Evolutionary conservation across 2,329 filamentous ascomycete genomes (phyloP).

Genomic region (Hypoxylon sp.): DNA sequence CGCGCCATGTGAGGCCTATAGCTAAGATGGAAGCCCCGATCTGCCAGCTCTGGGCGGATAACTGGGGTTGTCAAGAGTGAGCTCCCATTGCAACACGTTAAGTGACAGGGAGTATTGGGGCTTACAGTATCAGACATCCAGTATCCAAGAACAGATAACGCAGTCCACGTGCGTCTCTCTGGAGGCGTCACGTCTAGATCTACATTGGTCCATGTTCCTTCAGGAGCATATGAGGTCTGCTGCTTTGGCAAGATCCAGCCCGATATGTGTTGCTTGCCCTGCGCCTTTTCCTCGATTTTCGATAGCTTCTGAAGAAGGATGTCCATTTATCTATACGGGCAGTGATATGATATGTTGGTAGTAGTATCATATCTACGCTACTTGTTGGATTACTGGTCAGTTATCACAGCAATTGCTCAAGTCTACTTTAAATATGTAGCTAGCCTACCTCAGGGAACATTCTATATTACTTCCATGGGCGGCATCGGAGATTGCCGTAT

Average conservation of each 20-base stretch:
- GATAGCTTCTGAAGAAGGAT: no score
- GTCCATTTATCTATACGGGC: no score
- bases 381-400: no score
- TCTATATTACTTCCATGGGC: no score
- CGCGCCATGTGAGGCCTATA: conserved; percentile 15
- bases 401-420: no score
- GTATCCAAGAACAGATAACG: conserved; percentile 8
- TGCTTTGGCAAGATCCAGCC: neutral
- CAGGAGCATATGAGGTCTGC: conserved; percentile 3
- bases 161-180: conserved; percentile 6
- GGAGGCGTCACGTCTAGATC: conserved; percentile 13
- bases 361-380: no score
- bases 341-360: no score
- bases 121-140: conserved; percentile 18
- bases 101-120: neutral
- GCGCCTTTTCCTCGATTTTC: neutral
- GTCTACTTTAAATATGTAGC: no score
- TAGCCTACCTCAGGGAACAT: no score
- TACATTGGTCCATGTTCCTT: conserved; percentile 10
- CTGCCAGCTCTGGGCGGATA: conserved; percentile 13
- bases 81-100: neutral
- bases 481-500: no score
- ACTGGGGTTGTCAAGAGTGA: neutral
- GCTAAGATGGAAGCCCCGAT: conserved; percentile 14
- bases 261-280: neutral